These are phyloP conservation scores for Chalara sp. DNA, from an alignment of 2,329 filamentous ascomycete species.

Conservation along the genomic window DNA sequence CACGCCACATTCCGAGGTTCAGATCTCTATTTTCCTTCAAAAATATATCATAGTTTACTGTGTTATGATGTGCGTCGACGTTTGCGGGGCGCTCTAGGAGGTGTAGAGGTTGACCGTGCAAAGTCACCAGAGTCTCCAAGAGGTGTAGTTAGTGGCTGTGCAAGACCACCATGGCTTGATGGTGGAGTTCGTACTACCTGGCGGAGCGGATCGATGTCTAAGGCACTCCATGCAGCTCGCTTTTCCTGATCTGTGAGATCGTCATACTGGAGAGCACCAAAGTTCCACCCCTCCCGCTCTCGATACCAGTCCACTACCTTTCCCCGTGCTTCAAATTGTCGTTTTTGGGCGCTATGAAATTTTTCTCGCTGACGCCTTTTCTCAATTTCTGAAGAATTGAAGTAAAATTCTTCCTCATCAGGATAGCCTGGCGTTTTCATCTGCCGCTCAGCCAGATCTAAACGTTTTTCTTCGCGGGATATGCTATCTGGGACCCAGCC, in stretches of 20 bases:
- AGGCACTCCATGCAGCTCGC: neutral
- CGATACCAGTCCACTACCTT: neutral
- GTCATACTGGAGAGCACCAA: neutral
- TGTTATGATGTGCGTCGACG: too few species aligned
- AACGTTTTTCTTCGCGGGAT: constrained; percentile 7
- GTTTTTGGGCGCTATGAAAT: neutral
- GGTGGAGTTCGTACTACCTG: too few species aligned
- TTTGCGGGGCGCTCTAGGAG: too few species aligned
- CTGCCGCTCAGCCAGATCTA: constrained; percentile 6
- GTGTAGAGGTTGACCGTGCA: too few species aligned
- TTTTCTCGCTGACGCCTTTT: neutral
- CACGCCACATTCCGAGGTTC: too few species aligned
- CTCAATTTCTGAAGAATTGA: constrained; percentile 12
- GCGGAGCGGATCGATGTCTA: neutral
- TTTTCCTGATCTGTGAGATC: neutral
- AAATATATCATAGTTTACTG: too few species aligned
- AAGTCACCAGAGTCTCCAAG: too few species aligned
- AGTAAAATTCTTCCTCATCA: constrained; percentile 11
- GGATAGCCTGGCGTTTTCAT: constrained; percentile 7
- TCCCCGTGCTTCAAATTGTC: neutral
- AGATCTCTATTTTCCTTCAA: too few species aligned
- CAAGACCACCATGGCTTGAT: too few species aligned
- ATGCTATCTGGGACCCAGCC: constrained; percentile 13
- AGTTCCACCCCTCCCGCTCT: neutral
- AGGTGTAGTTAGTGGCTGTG: too few species aligned